Evolutionary conservation across 257 asterid genomes (phyloP).

Genomic region (Solanum peruvianum): DNA sequence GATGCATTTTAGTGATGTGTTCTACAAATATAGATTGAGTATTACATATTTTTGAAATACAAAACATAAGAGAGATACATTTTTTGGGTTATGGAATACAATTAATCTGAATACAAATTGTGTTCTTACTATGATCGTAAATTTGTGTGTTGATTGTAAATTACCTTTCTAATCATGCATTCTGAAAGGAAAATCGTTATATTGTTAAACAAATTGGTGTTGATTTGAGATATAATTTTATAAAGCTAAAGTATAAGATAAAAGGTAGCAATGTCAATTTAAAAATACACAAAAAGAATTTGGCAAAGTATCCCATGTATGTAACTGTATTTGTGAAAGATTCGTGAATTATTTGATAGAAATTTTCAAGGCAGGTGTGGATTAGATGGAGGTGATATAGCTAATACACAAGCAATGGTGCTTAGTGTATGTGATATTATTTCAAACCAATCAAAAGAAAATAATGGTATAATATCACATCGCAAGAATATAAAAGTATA

Average conservation of each 20-base stretch:
- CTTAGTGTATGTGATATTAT: no score
- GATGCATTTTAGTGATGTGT: background rate
- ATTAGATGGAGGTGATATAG: no score
- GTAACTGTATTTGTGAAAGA: background rate
- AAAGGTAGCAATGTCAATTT: no score
- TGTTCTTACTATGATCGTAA: background rate
- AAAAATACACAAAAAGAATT: no score
- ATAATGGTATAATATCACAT: no score
- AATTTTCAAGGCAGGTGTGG: background rate
- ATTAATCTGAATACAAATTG: no score
- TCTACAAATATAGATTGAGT: no score
- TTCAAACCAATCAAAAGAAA: no score
- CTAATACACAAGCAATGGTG: no score
- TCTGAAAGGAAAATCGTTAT: background rate
- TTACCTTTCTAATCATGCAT: background rate
- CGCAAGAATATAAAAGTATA: no score
- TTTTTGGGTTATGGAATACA: background rate
- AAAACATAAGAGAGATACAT: no score
- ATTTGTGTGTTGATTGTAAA: background rate
- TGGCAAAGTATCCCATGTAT: background rate
- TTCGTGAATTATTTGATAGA: background rate
- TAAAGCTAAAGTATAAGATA: background rate
- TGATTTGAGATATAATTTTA: background rate
- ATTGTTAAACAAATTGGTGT: background rate
- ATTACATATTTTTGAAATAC: background rate